phyloP scores from a whole-genome alignment of 306 rosid species.

The Casuarina equisetifolia region DNA sequence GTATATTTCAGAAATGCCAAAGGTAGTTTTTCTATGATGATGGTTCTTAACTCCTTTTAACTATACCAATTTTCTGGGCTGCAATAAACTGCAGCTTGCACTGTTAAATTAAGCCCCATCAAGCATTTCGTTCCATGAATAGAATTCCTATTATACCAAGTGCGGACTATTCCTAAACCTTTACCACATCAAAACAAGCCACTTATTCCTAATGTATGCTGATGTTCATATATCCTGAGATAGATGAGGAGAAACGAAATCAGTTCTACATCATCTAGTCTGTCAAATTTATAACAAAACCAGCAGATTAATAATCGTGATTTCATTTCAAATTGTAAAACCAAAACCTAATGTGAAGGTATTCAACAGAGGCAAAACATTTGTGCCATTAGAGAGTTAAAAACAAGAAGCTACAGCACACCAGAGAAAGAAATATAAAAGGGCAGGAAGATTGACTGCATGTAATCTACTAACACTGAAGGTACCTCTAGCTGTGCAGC shows the following conservation, averaged over 20 bases:
- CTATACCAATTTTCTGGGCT: not conserved
- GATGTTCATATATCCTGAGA: not conserved
- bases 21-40: not conserved
- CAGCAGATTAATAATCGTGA: not conserved
- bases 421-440: not conserved
- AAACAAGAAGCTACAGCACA: not conserved
- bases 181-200: not conserved
- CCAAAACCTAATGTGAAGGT: not conserved
- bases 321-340: not conserved
- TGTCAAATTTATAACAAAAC: not conserved
- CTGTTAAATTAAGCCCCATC: not conserved
- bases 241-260: not conserved
- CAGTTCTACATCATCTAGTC: not conserved
- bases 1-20: conserved; percentile 18
- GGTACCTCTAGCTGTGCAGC: conserved; percentile 98
- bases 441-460: not conserved
- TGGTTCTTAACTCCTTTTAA: not conserved
- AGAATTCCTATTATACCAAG: not conserved
- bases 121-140: not conserved
- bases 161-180: no score
- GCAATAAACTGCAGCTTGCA: not conserved
- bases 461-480: not conserved
- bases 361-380: not conserved
- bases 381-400: not conserved
- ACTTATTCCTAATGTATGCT: not conserved